Evolutionary conservation across 2,329 filamentous ascomycete species (phyloP).

Genomic region (Ceratocystis eucalypticola): DNA sequence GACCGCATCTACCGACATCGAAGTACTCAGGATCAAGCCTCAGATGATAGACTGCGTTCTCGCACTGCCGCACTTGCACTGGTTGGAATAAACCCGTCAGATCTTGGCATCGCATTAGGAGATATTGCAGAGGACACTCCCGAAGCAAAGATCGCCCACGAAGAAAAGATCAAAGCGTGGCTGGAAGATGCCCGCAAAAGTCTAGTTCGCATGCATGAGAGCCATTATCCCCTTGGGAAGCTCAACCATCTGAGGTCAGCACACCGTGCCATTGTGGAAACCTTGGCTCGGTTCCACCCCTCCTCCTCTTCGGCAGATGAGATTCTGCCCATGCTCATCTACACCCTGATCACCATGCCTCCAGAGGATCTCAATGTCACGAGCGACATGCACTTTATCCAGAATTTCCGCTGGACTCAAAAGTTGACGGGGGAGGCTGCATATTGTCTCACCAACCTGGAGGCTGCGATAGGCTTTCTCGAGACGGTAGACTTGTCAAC

Average conservation of each 20-base stretch:
- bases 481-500: constrained; percentile 91
- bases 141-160: constrained; percentile 40
- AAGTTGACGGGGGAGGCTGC: constrained; percentile 89
- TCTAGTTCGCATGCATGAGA: constrained; percentile 69
- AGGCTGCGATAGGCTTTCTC: constrained; percentile 86
- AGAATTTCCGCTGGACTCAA: constrained; percentile 71
- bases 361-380: constrained; percentile 77
- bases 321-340: constrained; percentile 92
- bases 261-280: constrained; percentile 91
- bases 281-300: constrained; percentile 51
- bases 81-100: constrained; percentile 79
- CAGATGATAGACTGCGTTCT: constrained; percentile 87
- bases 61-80: constrained; percentile 81
- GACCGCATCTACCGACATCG: constrained; percentile 80
- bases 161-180: constrained; percentile 56
- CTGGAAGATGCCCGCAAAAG: constrained; percentile 55
- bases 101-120: constrained; percentile 66
- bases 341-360: constrained; percentile 80
- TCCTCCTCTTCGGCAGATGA: constrained; percentile 82
- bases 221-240: constrained; percentile 80
- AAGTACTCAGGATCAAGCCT: constrained; percentile 82
- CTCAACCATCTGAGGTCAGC: constrained; percentile 75
- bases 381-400: constrained; percentile 90
- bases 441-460: constrained; percentile 90
- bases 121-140: constrained; percentile 36